Percentiles rank a stretch among this genome's conserved stretches.
Evolutionary conservation across 2,329 filamentous ascomycete genomes (phyloP).

Genomic region (Trichoderma endophyticum): DNA sequence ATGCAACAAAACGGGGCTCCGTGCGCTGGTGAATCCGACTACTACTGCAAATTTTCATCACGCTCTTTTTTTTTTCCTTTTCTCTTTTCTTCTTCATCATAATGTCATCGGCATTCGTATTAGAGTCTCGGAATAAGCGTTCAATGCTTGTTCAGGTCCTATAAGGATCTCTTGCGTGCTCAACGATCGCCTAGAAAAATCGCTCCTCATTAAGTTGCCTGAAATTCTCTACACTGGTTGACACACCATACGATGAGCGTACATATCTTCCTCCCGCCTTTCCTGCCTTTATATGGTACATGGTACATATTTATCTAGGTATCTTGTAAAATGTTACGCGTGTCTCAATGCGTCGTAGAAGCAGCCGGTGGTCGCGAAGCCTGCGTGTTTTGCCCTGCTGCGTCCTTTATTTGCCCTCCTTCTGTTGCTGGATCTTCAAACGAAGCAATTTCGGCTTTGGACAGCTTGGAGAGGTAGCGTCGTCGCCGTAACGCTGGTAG

Average conservation of each 20-base stretch:
- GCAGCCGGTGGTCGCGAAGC: neutral
- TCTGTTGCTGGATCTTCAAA: constrained; percentile 80
- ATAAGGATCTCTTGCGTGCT: constrained; percentile 86
- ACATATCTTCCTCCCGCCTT: constrained; percentile 32
- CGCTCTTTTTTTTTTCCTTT: constrained; percentile 24
- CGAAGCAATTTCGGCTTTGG: constrained; percentile 76
- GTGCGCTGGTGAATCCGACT: constrained; percentile 2
- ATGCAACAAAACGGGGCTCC: constrained; percentile 28
- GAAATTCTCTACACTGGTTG: constrained; percentile 47
- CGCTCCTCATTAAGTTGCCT: constrained; percentile 72
- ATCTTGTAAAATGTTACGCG: neutral
- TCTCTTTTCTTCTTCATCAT: constrained; percentile 49
- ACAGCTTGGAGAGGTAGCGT: constrained; percentile 75
- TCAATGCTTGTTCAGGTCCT: constrained; percentile 94
- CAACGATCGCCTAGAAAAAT: constrained; percentile 90
- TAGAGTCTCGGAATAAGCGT: constrained; percentile 98
- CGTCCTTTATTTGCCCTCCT: constrained; percentile 31
- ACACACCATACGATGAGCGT: constrained; percentile 43
- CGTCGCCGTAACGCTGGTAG: constrained; percentile 74
- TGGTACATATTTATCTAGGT: constrained; percentile 8
- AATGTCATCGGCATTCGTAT: constrained; percentile 89
- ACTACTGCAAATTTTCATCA: constrained; percentile 26
- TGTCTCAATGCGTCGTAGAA: neutral
- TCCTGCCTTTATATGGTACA: neutral
- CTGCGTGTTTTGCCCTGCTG: too few relatives aligned